phyloP scores from a whole-genome alignment of 106 monocot species.

The Dendrobium huoshanense region DNA sequence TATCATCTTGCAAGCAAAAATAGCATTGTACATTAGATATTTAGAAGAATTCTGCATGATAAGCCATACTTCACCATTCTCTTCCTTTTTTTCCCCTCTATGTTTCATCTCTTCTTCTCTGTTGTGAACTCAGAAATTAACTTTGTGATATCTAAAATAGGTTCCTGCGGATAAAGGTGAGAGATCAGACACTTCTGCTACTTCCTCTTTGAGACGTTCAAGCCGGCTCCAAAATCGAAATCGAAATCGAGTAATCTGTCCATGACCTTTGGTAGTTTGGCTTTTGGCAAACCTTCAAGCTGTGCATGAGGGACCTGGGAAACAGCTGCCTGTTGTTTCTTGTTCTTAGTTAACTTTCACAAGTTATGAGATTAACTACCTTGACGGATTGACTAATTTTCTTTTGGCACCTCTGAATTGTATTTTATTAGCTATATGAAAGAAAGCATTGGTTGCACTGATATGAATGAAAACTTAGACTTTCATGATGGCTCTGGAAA shows the following conservation, averaged over 20 bases:
- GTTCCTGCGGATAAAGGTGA: not conserved
- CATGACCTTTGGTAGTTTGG: not conserved
- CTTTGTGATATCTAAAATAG: not conserved
- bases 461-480: not conserved
- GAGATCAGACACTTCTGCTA: not conserved
- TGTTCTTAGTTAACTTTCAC: not conserved
- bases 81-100: not conserved
- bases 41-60: not conserved
- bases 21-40: no score
- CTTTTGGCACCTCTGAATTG: not conserved
- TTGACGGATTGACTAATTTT: not conserved
- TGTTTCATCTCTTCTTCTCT: not conserved
- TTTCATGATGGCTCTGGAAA: not conserved
- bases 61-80: not conserved
- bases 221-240: not conserved
- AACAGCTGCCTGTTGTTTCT: not conserved
- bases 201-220: constrained; percentile 1
- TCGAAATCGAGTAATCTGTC: not conserved
- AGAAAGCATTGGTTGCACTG: not conserved
- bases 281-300: no score
- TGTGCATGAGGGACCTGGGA: not conserved
- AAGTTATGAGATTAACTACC: not conserved
- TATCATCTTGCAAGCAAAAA: not conserved
- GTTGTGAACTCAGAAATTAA: not conserved
- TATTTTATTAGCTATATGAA: not conserved